Evolutionary conservation across 805 yeast genomes (phyloP), one percentile per base, ranked within the genome.

Genomic region (Myxozyma geophila): DNA sequence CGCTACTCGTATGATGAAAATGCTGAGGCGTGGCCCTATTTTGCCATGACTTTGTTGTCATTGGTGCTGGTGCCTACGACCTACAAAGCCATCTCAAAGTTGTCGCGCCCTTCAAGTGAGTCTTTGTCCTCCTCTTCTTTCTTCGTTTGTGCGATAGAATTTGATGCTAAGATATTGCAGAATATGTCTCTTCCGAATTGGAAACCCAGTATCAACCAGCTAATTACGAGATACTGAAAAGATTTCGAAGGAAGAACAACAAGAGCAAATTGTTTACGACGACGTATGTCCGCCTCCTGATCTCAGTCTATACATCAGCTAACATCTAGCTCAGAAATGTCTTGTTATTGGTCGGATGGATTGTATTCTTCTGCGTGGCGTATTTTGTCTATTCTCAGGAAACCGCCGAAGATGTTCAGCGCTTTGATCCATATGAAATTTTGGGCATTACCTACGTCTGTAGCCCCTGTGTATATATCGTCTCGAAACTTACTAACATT

Each of bases 21-120:
- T 66, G 87, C 92, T 55, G 95, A 90, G 71, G 90, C 95, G 1
- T 92, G 97, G 97, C 98, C 98, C 47, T 91, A 87, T 74, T 92
- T 92, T 73, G 83, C 88, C 58, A 75, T 89, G 72, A 92, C 97
- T 2, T 77, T 90, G 55, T 76, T 88, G 58, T 78, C 89, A 33
- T 83, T 89, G 64, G 83, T 86, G 19, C 80, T 90, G 63, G 74
- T 90, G 46, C 97, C 97, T 7, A 70, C 82, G 64, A 86, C 91
- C 23, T 59, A 47, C 53, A 60, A 63, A 37, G 59, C 41, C 7
- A 23, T 58, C 71, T 70, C 36, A 62, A 60, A 35, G 66, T 71
- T 36, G 5, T 47, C 50, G 48, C 37, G 43, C 2, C 15, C 53
- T 5, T 17, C 49, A 23, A 35, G 58, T 54, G 43, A 15, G 50